Evolutionary conservation across 108 stramenopile genomes (phyloP).

Genomic region (Seminavis robusta): DNA sequence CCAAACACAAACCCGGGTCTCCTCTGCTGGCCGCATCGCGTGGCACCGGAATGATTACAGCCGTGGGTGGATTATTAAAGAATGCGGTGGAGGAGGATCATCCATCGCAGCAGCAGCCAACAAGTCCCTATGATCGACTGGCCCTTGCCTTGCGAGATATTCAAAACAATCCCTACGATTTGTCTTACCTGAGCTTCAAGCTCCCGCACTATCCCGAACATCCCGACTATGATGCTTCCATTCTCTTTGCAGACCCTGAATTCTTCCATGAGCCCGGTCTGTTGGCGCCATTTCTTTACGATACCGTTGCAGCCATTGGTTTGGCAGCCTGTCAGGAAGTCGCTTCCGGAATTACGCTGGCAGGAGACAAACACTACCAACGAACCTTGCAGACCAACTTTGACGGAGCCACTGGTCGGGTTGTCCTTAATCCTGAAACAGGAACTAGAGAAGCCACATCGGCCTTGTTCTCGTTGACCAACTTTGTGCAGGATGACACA

Average conservation of each 20-base stretch:
- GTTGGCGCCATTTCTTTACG: constrained; percentile 20
- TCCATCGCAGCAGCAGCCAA: neutral
- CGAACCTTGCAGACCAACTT: constrained; percentile 14
- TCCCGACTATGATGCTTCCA: constrained; percentile 1
- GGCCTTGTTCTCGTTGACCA: constrained; percentile 20
- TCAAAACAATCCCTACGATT: constrained; percentile 5
- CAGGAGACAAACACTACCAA: constrained; percentile 17
- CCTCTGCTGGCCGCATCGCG: neutral
- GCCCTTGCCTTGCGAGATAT: constrained; percentile 7
- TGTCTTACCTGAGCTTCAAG: constrained; percentile 2
- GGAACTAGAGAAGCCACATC: constrained; percentile 25
- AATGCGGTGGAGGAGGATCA: constrained; percentile 1
- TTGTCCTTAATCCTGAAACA: constrained; percentile 8
- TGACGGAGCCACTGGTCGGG: constrained; percentile 20
- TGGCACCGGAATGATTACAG: constrained; percentile 8
- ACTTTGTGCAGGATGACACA: constrained; percentile 16
- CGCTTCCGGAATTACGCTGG: neutral
- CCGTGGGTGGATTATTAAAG: constrained; percentile 24
- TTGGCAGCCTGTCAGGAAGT: constrained; percentile 21
- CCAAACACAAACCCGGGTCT: neutral
- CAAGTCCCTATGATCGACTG: constrained; percentile 13
- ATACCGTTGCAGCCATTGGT: constrained; percentile 27
- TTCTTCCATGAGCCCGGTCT: constrained; percentile 1
- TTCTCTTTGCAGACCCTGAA: neutral
- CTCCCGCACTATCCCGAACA: constrained; percentile 21